These are phyloP conservation scores for Myxozyma nipponensis DNA, from an alignment of 805 yeast genomes.

Conservation along the genomic window DNA sequence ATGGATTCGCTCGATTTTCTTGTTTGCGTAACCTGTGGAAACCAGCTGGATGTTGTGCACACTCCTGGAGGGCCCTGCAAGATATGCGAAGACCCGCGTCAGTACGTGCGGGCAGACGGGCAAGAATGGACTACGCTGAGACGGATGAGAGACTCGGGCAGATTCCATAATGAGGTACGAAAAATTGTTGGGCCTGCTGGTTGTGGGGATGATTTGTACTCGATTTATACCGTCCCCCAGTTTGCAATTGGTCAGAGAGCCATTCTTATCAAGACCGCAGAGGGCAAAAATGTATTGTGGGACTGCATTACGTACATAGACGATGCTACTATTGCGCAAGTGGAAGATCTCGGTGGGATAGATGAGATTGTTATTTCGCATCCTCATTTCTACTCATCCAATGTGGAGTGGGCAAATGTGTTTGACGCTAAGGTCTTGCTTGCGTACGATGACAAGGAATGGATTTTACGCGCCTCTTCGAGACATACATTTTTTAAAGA, in stretches of 20 bases:
- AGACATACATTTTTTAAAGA: conserved; percentile 10
- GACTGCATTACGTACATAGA: conserved; percentile 26
- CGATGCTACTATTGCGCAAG: conserved; percentile 12
- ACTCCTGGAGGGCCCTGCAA: conserved; percentile 18
- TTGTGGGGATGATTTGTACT: conserved; percentile 13
- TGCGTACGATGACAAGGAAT: conserved; percentile 17
- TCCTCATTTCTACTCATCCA: conserved; percentile 27
- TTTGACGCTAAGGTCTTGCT: conserved; percentile 23
- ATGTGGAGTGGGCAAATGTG: conserved; percentile 29
- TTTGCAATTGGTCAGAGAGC: conserved; percentile 30
- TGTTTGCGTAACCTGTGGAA: conserved; percentile 24
- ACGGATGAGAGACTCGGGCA: conserved; percentile 3
- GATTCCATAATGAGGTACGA: conserved; percentile 15
- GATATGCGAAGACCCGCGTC: conserved; percentile 26
- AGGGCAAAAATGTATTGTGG: conserved; percentile 27
- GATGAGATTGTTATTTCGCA: conserved; percentile 27
- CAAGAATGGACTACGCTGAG: conserved; percentile 23
- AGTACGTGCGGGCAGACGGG: conserved; percentile 22
- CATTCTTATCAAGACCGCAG: conserved; percentile 19
- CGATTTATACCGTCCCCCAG: conserved; percentile 21
- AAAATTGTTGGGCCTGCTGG: conserved; percentile 1
- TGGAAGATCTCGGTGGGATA: conserved; percentile 22
- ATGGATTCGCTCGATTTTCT: conserved; percentile 12
- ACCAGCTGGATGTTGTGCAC: conserved; percentile 8
- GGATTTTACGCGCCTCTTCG: conserved; percentile 14